phyloP scores from a whole-genome alignment of 2,329 filamentous ascomycete genomes.

The Stagonosporopsis chrysanthemi region DNA sequence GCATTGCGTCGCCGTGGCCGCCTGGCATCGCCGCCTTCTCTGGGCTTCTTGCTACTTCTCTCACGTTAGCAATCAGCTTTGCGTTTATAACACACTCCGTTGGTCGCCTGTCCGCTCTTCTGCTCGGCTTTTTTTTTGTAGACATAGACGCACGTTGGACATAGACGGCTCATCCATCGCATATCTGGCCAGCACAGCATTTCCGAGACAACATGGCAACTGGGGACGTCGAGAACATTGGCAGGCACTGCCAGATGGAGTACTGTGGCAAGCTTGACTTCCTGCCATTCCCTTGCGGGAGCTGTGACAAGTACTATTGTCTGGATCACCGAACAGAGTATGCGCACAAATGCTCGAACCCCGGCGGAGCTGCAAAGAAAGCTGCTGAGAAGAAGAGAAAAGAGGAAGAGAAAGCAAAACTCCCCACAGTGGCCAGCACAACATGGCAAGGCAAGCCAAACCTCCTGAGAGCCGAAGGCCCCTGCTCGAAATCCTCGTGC shows the following conservation, averaged over 20 bases:
- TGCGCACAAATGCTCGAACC: constrained; percentile 72
- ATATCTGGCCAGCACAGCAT: not conserved
- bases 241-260: constrained; percentile 86
- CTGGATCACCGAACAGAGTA: constrained; percentile 91
- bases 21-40: constrained; percentile 3
- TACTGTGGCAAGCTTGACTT: constrained; percentile 97
- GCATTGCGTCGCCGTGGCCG: constrained; percentile 19
- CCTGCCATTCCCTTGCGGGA: constrained; percentile 91
- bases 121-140: too few relatives aligned
- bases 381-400: not conserved
- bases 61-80: not conserved
- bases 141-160: too few relatives aligned
- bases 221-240: constrained; percentile 82
- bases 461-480: not conserved
- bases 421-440: not conserved
- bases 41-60: constrained; percentile 7
- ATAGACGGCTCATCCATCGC: not conserved
- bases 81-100: not conserved
- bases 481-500: constrained; percentile 69
- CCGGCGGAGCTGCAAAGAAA: constrained; percentile 48
- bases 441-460: not conserved
- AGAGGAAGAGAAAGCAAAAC: not conserved
- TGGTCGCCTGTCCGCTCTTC: not conserved
- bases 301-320: constrained; percentile 84
- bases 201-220: constrained; percentile 64